Evolutionary conservation across 148 eudicot species (phyloP), one percentile per base, ranked within the genome.

Genomic region (Cornus florida): DNA sequence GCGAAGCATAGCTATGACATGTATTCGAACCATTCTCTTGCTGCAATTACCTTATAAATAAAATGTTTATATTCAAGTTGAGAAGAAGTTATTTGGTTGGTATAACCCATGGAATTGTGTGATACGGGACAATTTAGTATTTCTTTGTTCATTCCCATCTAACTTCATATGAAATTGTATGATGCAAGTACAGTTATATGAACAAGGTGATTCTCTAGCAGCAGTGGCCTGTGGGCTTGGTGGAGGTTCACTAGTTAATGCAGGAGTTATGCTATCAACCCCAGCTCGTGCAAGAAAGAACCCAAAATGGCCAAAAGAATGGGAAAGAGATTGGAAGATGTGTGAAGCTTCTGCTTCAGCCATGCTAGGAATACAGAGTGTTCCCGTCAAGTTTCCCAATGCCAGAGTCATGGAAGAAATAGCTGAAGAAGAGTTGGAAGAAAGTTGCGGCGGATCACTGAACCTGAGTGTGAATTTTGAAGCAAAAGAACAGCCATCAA

Each of bases 171-270:
- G 7, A 4, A 53, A 16, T 16, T 53, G 17, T 53, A 11, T 53
- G 59, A 11, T 53, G 59, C 14, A 53, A 12, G 1, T 32, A 56
- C 28, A 82, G 87, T 2, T 82, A 35, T 73, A 75, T 23, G 56
- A 33, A 62, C 82, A 79, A 68, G 80, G 64, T 43, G 80, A 85
- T 76, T 67, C 84, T 35, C n/a, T 85, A 20, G 82, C 84, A 10
- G 87, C 79, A 33, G 69, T 77, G 7, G 84, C 84, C 5, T 82
- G 84, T 31, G 85, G 87, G 75, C 80, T 85, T 6, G 85, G 85
- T 10, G 87, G 84, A n/a, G 87, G 87, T 14, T 85, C 87, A 50
- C 80, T 85, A 5, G 65, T 85, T 5, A 85, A 85, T 39, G 87
- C 84, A 35, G 85, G 87, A 68, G 84, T 85, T 1, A 82, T 85